These are phyloP conservation scores for Chaetomiaceae sp. DNA, from an alignment of 2,329 filamentous ascomycete genomes.

Conservation along the genomic window DNA sequence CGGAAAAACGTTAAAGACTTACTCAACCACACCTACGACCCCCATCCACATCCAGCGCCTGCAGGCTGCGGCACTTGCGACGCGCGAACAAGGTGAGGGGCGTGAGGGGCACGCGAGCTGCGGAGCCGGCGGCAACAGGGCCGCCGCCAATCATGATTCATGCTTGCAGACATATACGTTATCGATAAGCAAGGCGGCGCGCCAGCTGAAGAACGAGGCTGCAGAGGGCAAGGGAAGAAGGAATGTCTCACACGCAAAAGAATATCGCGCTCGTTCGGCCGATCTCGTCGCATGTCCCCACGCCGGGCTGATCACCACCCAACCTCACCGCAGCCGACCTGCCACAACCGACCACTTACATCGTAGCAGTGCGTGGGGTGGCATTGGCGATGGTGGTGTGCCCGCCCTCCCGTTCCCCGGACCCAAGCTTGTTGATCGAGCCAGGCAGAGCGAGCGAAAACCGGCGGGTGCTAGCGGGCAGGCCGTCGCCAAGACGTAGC, in stretches of 20 bases:
- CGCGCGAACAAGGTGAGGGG: too few relatives aligned
- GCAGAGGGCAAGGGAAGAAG: too few relatives aligned
- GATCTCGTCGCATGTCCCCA: background rate
- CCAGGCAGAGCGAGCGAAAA: slow-evolving; percentile 22
- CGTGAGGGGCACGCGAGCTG: too few relatives aligned
- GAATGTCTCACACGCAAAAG: background rate
- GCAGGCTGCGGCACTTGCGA: too few relatives aligned
- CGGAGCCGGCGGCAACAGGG: background rate
- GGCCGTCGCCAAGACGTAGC: slow-evolving; percentile 19
- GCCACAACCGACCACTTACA: slow-evolving; percentile 6
- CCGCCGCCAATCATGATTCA: background rate
- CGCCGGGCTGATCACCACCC: background rate
- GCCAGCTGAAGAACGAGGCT: background rate
- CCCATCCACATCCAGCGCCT: too few relatives aligned
- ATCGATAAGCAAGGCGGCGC: slow-evolving; percentile 4
- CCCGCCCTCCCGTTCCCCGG: slow-evolving; percentile 12
- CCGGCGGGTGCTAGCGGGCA: slow-evolving; percentile 14
- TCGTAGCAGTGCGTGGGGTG: slow-evolving; percentile 11
- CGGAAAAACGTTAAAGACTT: slow-evolving; percentile 11
- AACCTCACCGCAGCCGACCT: background rate
- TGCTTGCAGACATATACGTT: background rate
- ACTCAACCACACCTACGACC: background rate
- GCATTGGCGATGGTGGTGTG: slow-evolving; percentile 9
- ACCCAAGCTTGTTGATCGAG: too few relatives aligned
- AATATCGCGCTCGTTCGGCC: background rate